Conservation (phyloP, 169 alveolate species). For the Fabrea salina region DNA sequence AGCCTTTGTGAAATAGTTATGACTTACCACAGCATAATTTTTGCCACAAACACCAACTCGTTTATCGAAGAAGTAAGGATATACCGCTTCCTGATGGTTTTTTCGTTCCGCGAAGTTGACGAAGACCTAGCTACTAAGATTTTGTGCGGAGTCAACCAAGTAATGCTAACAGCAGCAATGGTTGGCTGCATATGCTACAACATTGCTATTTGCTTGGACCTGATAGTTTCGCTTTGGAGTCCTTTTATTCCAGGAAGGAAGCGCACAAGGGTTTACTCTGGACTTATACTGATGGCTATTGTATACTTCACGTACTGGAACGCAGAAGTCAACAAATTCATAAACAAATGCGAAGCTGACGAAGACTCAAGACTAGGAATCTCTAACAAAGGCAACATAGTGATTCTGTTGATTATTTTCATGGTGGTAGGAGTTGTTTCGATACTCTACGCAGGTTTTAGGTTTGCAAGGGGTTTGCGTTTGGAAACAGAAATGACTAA, state of each 20-base stretch:
- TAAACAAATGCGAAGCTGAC: background rate
- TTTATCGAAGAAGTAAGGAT: background rate
- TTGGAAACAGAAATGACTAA: background rate
- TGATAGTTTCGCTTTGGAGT: background rate
- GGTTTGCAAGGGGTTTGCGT: background rate
- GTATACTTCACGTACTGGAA: background rate
- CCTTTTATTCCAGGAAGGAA: slow-evolving; percentile 11
- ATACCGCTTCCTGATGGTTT: background rate
- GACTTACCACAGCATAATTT: background rate
- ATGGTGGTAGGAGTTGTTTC: background rate
- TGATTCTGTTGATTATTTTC: background rate
- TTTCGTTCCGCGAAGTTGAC: too few species aligned
- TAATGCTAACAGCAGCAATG: background rate
- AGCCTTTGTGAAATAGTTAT: slow-evolving; percentile 6
- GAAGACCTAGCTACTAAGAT: background rate
- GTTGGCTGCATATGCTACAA: slow-evolving; percentile 7
- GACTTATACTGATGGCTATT: background rate
- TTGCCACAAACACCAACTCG: background rate
- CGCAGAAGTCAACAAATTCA: background rate
- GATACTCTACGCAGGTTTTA: background rate
- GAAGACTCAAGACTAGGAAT: background rate
- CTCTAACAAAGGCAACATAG: background rate
- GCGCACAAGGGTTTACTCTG: background rate
- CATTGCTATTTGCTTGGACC: background rate
- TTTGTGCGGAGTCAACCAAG: slow-evolving; percentile 17